phyloP scores from a whole-genome alignment of 371 early-diverging fungal species.

The Phascolomyces articulosus region DNA sequence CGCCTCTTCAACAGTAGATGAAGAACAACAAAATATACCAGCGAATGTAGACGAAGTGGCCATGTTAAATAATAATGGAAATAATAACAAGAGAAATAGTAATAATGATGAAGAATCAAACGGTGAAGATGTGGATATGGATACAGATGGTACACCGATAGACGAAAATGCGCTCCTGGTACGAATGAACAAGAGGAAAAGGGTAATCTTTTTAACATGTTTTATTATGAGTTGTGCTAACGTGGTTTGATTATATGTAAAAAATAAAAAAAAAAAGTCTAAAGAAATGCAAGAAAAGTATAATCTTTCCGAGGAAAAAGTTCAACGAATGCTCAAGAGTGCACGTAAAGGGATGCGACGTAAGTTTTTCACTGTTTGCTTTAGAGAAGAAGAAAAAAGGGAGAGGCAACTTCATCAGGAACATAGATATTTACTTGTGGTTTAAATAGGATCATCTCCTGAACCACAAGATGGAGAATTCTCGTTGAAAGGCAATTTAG shows the following conservation, averaged over 20 bases:
- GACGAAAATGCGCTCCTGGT: constrained; percentile 15
- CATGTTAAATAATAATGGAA: constrained; percentile 36
- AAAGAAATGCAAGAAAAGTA: constrained; percentile 64
- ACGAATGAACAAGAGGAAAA: constrained; percentile 12
- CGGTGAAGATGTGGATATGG: constrained; percentile 8
- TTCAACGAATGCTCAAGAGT: constrained; percentile 57
- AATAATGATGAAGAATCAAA: constrained; percentile 7
- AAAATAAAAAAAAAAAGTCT: no score
- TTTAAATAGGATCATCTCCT: constrained; percentile 10
- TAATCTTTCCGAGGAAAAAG: constrained; percentile 62
- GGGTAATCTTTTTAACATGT: not conserved
- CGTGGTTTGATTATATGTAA: not conserved
- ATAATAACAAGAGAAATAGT: not conserved
- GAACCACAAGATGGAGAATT: constrained; percentile 29
- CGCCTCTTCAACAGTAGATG: constrained; percentile 17
- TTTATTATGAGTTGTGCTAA: constrained; percentile 3
- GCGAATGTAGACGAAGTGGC: constrained; percentile 56
- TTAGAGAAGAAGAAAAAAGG: no score
- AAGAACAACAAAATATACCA: constrained; percentile 28
- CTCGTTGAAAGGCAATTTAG: constrained; percentile 25
- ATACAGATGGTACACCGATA: constrained; percentile 9
- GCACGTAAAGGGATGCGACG: constrained; percentile 42
- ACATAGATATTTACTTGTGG: no score
- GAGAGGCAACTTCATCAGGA: no score
- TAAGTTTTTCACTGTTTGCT: constrained; percentile 11